Conservation (phyloP, 2,329 filamentous ascomycete species). For the Chrysoporthe deuterocubensis region DNA sequence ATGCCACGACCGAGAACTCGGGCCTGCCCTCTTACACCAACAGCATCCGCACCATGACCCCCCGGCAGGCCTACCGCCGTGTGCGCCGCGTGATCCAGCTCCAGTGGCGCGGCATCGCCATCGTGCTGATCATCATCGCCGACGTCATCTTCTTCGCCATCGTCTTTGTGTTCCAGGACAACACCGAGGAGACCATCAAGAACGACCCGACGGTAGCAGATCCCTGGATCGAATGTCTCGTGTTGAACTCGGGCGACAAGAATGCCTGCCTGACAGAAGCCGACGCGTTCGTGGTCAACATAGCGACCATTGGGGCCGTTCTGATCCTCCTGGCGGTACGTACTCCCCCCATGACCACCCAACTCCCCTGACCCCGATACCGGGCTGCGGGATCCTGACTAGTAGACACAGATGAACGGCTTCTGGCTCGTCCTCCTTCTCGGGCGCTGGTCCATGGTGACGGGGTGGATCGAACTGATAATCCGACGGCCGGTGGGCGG, state of each 20-base stretch:
- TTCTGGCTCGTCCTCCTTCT: slow-evolving; percentile 84
- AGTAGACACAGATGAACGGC: slow-evolving; percentile 68
- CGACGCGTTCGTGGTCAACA: slow-evolving; percentile 67
- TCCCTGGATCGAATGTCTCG: slow-evolving; percentile 77
- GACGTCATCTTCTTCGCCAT: slow-evolving; percentile 95
- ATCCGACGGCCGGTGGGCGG: slow-evolving; percentile 51
- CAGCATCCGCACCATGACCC: slow-evolving; percentile 77
- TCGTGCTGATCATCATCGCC: slow-evolving; percentile 85
- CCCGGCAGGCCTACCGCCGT: slow-evolving; percentile 84
- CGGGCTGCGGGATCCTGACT: slow-evolving; percentile 21
- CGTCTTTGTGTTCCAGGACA: slow-evolving; percentile 87
- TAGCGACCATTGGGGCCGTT: slow-evolving; percentile 79
- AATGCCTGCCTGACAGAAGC: slow-evolving; percentile 67
- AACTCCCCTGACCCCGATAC: neutral
- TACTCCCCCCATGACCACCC: slow-evolving; percentile 29
- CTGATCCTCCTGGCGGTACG: slow-evolving; percentile 80
- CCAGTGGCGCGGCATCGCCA: slow-evolving; percentile 91
- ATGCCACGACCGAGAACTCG: slow-evolving; percentile 71
- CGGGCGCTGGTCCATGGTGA: slow-evolving; percentile 81
- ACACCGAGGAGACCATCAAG: slow-evolving; percentile 64
- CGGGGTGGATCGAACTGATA: slow-evolving; percentile 76
- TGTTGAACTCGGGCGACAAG: slow-evolving; percentile 60
- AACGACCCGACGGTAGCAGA: slow-evolving; percentile 57
- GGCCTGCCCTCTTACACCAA: slow-evolving; percentile 74
- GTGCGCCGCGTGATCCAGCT: slow-evolving; percentile 85